Percentiles rank a stretch among this genome's conserved stretches.
Evolutionary conservation across 768 basidiomycete genomes (phyloP).

Genomic region (Auricularia cornea): DNA sequence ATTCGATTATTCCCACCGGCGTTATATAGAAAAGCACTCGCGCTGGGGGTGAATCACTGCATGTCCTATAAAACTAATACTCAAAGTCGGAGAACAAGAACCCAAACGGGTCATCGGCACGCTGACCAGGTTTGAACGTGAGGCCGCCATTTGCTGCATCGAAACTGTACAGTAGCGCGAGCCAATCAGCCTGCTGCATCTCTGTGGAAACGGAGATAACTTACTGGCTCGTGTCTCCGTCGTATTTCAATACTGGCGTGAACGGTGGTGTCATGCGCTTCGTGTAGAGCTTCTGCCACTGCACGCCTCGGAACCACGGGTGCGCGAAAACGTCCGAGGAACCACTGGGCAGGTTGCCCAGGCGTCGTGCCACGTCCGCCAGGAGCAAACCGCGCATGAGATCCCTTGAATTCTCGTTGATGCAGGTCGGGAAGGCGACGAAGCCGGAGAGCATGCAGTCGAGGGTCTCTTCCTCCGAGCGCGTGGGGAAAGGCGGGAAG

Average conservation of each 20-base stretch:
- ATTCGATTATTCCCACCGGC: too few species aligned
- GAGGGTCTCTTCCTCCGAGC: slow-evolving; percentile 60
- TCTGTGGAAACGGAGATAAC: too few species aligned
- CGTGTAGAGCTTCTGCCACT: slow-evolving; percentile 72
- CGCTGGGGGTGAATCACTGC: too few species aligned
- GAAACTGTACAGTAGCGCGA: too few species aligned
- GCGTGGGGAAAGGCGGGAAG: slow-evolving; percentile 87
- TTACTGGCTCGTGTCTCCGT: slow-evolving; percentile 87
- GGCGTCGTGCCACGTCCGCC: slow-evolving; percentile 75
- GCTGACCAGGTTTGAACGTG: too few species aligned
- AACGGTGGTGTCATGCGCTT: slow-evolving; percentile 94
- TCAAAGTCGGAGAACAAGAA: too few species aligned
- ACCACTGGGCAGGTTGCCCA: slow-evolving; percentile 86
- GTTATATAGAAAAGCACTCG: too few species aligned
- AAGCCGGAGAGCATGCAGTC: slow-evolving; percentile 83
- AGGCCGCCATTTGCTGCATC: too few species aligned
- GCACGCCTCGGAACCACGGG: slow-evolving; percentile 89
- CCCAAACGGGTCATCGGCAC: too few species aligned
- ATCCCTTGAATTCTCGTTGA: slow-evolving; percentile 71
- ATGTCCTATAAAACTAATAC: too few species aligned
- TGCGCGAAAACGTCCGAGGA: slow-evolving; percentile 89
- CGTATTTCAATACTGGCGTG: slow-evolving; percentile 80
- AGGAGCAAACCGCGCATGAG: slow-evolving; percentile 88
- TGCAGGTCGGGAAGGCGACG: slow-evolving; percentile 73
- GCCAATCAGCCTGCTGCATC: too few species aligned